Evolutionary conservation across 768 basidiomycete species (phyloP), one percentile per base, ranked within the genome.

Genomic region (Kwoniella sp.): DNA sequence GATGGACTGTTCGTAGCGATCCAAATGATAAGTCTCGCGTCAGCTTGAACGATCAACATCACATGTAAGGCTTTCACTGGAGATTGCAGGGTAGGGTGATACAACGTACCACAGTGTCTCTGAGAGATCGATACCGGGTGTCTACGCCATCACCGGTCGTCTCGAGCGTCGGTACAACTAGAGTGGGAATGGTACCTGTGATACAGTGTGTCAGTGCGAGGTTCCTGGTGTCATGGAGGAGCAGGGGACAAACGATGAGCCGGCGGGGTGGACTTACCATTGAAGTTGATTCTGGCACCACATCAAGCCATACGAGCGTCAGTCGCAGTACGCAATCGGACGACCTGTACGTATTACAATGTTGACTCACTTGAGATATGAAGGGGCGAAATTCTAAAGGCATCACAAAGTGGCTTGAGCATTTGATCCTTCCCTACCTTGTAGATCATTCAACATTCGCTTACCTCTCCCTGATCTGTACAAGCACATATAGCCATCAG

Each of bases 81-180:
- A n/a, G n/a, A n/a, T n/a, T n/a, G n/a, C 26, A 26, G 15, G n/a
- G n/a, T n/a, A n/a, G n/a, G n/a, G n/a, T n/a, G n/a, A n/a, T n/a
- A n/a, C n/a, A n/a, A 69, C 77, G 65, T 29, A 89, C 92, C 83
- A 88, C 88, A 15, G 87, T 85, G 69, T 91, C 90, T 25, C 87
- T 85, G 61, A 94, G 81, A 2, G 90, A 88, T 73, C 90, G 89
- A 83, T 90, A 94, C 48, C 89, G 86, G 70, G 87, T 89, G 72
- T 91, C 90, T 26, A 87, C 84, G 20, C 88, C 90, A 2, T 85
- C 82, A 0, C 85, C 81, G 9, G 92, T 84, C 3, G 90, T 89
- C 68, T 89, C 87, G 68, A 87, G 82, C 12, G 92, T 83, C 0
- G 92, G 92, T n/a, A 93, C 92, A 28, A 93, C 87, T 56, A 93